Conservation (phyloP, 225 moss, liverwort and hornwort species). For the Pseudisothecium myosuroides region DNA sequence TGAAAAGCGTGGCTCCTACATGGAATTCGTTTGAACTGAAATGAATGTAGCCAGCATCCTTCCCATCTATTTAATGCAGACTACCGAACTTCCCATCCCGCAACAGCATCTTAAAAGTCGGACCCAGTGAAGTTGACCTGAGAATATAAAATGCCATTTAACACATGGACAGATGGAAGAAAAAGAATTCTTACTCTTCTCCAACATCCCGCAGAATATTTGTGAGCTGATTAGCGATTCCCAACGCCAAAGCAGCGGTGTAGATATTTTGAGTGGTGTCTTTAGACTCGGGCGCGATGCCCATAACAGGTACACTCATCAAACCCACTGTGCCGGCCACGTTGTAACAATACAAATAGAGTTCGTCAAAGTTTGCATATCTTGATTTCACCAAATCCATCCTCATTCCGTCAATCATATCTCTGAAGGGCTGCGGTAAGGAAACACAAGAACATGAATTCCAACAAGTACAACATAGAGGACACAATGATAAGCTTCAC, state of each 20-base stretch:
- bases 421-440: slow-evolving; percentile 67
- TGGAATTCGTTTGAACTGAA: background rate
- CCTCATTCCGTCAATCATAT: slow-evolving; percentile 96
- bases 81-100: background rate
- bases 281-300: slow-evolving; percentile 60
- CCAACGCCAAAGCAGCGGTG: slow-evolving; percentile 64
- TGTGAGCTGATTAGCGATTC: slow-evolving; percentile 88
- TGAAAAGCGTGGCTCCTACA: too few species aligned
- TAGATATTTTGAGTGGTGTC: slow-evolving; percentile 80
- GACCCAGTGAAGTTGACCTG: background rate
- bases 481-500: background rate
- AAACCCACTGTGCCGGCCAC: slow-evolving; percentile 93
- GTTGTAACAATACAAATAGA: slow-evolving; percentile 88
- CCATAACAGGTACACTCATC: slow-evolving; percentile 97
- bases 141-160: too few species aligned
- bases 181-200: slow-evolving; percentile 58
- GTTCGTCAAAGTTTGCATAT: slow-evolving; percentile 77
- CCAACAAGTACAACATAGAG: background rate
- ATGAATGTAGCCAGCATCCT: background rate
- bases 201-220: slow-evolving; percentile 94
- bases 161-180: background rate
- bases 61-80: background rate
- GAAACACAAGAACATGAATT: background rate
- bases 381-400: slow-evolving; percentile 89
- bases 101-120: background rate